Evolutionary conservation across 331 rosid genomes (phyloP).

Genomic region (Erythrophleum ivorense): DNA sequence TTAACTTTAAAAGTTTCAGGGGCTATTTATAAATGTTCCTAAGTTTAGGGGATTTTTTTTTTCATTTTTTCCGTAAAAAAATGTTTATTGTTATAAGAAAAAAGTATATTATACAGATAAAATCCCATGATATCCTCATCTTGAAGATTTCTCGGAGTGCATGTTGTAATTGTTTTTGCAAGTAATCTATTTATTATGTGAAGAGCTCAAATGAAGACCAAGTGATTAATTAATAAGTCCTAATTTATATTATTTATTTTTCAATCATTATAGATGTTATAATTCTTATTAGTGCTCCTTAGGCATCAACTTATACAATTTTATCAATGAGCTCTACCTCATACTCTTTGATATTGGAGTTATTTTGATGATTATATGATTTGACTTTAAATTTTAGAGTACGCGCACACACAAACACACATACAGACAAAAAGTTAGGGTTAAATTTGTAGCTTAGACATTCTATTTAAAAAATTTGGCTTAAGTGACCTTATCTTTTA

Average conservation of each 20-base stretch:
- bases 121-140: conserved; percentile 1
- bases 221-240: neutral
- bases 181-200: neutral
- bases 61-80: neutral
- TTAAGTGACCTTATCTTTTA: neutral
- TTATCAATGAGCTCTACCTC: too few relatives aligned
- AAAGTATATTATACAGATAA: neutral
- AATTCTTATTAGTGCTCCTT: too few relatives aligned
- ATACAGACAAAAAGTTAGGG: too few relatives aligned
- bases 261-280: too few relatives aligned
- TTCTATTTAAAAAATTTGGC: neutral
- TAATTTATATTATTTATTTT: too few relatives aligned
- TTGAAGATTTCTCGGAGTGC: neutral
- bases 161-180: neutral
- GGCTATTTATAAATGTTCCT: neutral
- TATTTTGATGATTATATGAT: too few relatives aligned
- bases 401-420: too few relatives aligned
- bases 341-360: too few relatives aligned
- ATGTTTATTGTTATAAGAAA: neutral
- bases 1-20: neutral
- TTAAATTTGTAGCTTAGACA: too few relatives aligned
- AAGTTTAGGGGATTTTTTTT: neutral
- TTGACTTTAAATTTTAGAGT: too few relatives aligned
- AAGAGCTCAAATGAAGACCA: neutral
- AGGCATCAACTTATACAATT: too few relatives aligned